Base-by-base conservation (phyloP, 306 rosid species). In the Sophora flavescens region DNA sequence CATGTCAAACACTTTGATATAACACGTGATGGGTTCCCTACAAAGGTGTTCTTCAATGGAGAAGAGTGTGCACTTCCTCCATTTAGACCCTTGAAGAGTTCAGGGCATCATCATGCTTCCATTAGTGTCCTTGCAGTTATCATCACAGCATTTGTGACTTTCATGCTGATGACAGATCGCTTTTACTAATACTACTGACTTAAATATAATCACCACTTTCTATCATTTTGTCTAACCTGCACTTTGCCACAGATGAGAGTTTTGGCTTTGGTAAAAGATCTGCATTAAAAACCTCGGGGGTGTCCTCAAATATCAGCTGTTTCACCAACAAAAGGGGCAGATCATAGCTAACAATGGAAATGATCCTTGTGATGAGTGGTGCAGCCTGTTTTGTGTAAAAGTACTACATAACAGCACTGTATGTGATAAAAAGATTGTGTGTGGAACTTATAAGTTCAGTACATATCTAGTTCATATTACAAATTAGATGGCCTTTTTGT, bases 1-100 rank as follows among this genome's bases (percentile, higher is more conserved):
- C 41, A 80, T 8, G 17, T 39, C 0, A 81, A 84, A 2, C 15
- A 78, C 26, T 81, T 94, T 4, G 76, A 87, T 1, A 75, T 94
- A 1, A 70, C 16, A 1, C 69, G 85, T 0, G 96, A 90, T 45
- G 98, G 89, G 7, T 94, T 88, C 59, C 98, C 98, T 2, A 2
- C 93, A 2, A 94, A 82, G 83, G 81, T 94, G 3, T 87, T 26
- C 78, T 94, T 94, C 84, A 94, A 94, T 63, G 98, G 98, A 17
- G 87, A 87, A 60, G 96, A 90, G 73, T 94, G 98, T 48, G 63
- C 91, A 0, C 79, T 94, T 73, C 98, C 98, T 18, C 80, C 74
- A 6, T 9, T 11, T 1, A 62, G 85, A 8, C 98, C 98, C 8
- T 1, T 35, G 6, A 70, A 47, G 30, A 71, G 52, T 63, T 63